Conservation (phyloP, 352 stramenopile species). For the Pythium dissotocum region DNA sequence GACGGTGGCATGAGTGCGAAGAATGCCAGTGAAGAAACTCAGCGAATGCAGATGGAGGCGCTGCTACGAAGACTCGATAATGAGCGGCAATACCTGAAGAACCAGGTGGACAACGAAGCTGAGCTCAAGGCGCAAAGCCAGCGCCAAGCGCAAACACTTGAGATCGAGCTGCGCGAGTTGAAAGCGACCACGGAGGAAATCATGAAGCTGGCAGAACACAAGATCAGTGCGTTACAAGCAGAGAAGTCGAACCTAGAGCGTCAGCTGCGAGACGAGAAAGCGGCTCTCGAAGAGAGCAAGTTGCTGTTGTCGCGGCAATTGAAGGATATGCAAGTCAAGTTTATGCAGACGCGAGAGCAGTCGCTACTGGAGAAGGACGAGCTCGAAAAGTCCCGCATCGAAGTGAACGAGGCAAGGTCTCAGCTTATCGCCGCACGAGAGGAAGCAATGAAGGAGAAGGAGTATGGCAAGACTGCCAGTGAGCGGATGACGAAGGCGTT, state of each 20-base stretch:
- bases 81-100: slow-evolving; percentile 82
- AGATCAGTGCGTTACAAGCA: slow-evolving; percentile 33
- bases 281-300: slow-evolving; percentile 56
- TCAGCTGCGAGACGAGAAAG: slow-evolving; percentile 35
- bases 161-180: slow-evolving; percentile 46
- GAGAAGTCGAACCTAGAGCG: slow-evolving; percentile 36
- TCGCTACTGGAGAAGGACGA: slow-evolving; percentile 63
- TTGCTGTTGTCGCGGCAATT: slow-evolving; percentile 49
- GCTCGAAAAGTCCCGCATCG: slow-evolving; percentile 52
- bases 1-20: slow-evolving; percentile 52
- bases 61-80: slow-evolving; percentile 72
- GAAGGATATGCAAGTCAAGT: slow-evolving; percentile 64
- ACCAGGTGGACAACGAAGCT: slow-evolving; percentile 59
- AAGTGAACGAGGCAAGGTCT: slow-evolving; percentile 45
- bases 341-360: slow-evolving; percentile 55
- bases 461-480: slow-evolving; percentile 46
- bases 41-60: slow-evolving; percentile 81
- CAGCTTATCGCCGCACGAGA: slow-evolving; percentile 49
- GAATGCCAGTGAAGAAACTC: slow-evolving; percentile 73
- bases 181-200: slow-evolving; percentile 41
- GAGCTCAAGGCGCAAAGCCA: slow-evolving; percentile 50
- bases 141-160: slow-evolving; percentile 37
- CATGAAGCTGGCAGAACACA: slow-evolving; percentile 40
- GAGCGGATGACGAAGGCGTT: slow-evolving; percentile 66
- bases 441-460: slow-evolving; percentile 56